phyloP scores from a whole-genome alignment of 2,329 filamentous ascomycete genomes.

The Claviceps sorghi region DNA sequence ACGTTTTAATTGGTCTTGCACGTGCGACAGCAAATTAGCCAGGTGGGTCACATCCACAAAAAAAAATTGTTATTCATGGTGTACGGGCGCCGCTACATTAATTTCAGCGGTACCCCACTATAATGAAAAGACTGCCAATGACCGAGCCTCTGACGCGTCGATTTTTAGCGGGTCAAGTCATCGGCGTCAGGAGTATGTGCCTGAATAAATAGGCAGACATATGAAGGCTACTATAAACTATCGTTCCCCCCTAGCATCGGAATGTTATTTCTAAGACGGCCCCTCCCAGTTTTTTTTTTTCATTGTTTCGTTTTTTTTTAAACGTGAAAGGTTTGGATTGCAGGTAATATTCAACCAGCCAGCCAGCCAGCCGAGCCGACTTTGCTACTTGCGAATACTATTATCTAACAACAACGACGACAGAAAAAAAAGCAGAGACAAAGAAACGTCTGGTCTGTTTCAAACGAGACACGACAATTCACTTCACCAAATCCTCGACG shows the following conservation, averaged over 20 bases:
- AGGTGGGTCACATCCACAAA: background rate
- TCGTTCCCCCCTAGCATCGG: background rate
- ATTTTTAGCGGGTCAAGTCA: background rate
- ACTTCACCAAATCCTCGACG: background rate
- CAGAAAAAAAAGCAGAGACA: too few relatives aligned
- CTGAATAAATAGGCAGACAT: conserved; percentile 1
- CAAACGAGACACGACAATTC: background rate
- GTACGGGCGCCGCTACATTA: background rate
- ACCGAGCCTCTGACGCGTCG: background rate
- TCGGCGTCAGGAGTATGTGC: background rate
- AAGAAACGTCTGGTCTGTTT: background rate
- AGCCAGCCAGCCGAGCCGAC: background rate
- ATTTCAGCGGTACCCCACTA: background rate
- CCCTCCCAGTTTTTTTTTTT: background rate
- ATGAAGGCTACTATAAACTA: background rate
- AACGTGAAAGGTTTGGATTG: background rate
- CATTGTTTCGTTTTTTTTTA: background rate
- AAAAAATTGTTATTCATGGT: background rate
- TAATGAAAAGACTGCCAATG: background rate
- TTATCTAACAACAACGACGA: too few relatives aligned
- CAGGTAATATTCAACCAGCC: background rate
- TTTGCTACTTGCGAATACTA: background rate
- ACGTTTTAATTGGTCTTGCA: background rate
- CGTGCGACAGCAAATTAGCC: background rate
- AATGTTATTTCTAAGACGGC: background rate